These are phyloP conservation scores for Aspergillus ruber DNA, from an alignment of 2,329 filamentous ascomycete species.

Conservation along the genomic window DNA sequence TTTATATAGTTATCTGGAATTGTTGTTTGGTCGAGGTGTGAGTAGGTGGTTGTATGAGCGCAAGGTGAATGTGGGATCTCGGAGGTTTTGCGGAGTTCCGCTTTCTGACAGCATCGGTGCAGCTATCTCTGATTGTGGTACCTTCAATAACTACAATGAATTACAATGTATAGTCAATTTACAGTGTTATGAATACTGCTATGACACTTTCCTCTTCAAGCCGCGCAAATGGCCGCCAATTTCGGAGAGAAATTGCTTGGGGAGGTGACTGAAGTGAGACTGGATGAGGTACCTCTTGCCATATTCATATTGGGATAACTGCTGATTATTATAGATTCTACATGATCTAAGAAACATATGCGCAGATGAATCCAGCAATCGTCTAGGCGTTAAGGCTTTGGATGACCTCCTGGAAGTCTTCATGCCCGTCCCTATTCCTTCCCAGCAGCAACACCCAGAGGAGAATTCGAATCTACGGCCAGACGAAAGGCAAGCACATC, in stretches of 20 bases:
- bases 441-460: slow-evolving; percentile 2
- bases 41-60: background rate
- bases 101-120: background rate
- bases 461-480: slow-evolving; percentile 8
- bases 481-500: slow-evolving; percentile 1
- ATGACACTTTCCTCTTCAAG: background rate
- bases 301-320: background rate
- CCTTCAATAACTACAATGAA: background rate
- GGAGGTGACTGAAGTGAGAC: slow-evolving; percentile 44
- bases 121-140: background rate
- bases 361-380: slow-evolving; percentile 10
- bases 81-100: background rate
- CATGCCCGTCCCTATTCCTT: slow-evolving; percentile 14
- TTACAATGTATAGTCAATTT: background rate
- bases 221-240: slow-evolving; percentile 22
- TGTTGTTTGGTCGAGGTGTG: background rate
- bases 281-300: slow-evolving; percentile 43
- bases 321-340: slow-evolving; percentile 18
- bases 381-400: slow-evolving; percentile 42
- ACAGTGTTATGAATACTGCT: background rate
- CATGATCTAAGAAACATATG: slow-evolving; percentile 23
- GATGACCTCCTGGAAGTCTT: slow-evolving; percentile 40
- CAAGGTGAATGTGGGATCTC: background rate
- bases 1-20: background rate
- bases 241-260: slow-evolving; percentile 50